A percentile compares a stretch with the other conserved stretches of the same genome.
phyloP scores from a whole-genome alignment of 176 grass and related monocot species.

The Aegilops sharonensis region DNA sequence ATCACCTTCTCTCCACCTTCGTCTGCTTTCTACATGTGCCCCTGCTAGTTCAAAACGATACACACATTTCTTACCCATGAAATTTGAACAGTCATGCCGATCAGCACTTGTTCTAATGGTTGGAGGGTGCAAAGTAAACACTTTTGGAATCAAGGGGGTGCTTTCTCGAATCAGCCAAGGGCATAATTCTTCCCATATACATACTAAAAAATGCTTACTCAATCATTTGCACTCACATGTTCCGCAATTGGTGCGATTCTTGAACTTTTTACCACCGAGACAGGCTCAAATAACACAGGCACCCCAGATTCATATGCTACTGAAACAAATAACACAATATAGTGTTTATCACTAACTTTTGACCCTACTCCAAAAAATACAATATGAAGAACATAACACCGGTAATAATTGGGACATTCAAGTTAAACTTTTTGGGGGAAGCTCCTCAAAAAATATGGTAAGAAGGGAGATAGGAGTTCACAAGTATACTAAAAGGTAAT shows the following conservation, averaged over 20 bases:
- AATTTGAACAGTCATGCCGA: neutral
- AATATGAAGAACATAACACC: conserved; percentile 11
- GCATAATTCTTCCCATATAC: neutral
- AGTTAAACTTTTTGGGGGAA: neutral
- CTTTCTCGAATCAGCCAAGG: neutral
- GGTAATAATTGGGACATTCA: neutral
- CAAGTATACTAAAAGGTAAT: neutral
- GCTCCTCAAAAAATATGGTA: neutral
- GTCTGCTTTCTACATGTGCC: neutral
- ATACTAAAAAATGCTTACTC: conserved; percentile 2
- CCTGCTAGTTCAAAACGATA: neutral
- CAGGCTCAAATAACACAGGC: conserved; percentile 92
- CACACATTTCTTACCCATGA: neutral
- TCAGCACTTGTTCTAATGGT: neutral
- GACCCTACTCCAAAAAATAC: conserved; percentile 18
- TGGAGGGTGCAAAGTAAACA: neutral
- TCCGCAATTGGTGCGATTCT: conserved; percentile 69
- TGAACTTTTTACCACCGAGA: conserved; percentile 74
- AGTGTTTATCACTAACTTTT: conserved; percentile 21
- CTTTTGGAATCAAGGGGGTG: neutral
- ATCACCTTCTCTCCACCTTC: neutral
- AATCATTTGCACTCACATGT: conserved; percentile 61
- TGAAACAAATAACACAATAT: conserved; percentile 43
- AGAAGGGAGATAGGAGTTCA: neutral
- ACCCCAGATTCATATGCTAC: conserved; percentile 65